Evolutionary conservation across 768 basidiomycete species (phyloP).

Genomic region (Suillus plorans): DNA sequence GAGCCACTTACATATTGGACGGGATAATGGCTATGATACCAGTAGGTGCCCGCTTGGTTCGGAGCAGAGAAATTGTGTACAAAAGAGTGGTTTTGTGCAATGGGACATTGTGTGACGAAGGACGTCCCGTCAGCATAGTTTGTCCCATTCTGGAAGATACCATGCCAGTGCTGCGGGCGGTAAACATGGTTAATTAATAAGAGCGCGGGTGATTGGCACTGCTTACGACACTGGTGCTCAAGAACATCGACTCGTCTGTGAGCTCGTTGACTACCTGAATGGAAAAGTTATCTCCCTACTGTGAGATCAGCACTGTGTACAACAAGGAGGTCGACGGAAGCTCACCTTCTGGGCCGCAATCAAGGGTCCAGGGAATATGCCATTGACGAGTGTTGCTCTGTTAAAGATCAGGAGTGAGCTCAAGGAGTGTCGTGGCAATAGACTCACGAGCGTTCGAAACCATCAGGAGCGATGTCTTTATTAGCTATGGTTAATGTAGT

Average conservation of each 20-base stretch:
- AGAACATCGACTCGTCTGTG: constrained; percentile 46
- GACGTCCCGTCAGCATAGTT: constrained; percentile 47
- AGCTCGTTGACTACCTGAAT: constrained; percentile 48
- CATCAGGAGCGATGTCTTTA: constrained; percentile 44
- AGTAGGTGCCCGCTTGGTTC: constrained; percentile 27
- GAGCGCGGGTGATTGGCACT: not conserved
- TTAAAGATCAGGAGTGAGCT: not conserved
- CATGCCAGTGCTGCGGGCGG: constrained; percentile 52
- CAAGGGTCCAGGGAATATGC: constrained; percentile 45
- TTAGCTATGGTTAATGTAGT: constrained; percentile 38
- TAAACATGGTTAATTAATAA: not conserved
- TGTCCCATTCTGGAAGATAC: constrained; percentile 42
- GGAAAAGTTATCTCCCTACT: constrained; percentile 35
- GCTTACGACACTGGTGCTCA: constrained; percentile 50
- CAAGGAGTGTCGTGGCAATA: not conserved
- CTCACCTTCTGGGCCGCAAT: constrained; percentile 38
- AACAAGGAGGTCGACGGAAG: not conserved
- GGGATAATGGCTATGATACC: constrained; percentile 38
- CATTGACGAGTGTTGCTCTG: constrained; percentile 42
- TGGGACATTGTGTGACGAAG: constrained; percentile 35
- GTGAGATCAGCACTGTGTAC: constrained; percentile 11
- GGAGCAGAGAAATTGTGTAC: constrained; percentile 21
- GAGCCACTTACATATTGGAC: constrained; percentile 34
- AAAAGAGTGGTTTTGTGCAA: constrained; percentile 18
- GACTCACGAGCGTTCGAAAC: constrained; percentile 40